Percentiles rank a stretch among this genome's conserved stretches.
phyloP scores from a whole-genome alignment of 345 rosid species.

The Populus ilicifolia region DNA sequence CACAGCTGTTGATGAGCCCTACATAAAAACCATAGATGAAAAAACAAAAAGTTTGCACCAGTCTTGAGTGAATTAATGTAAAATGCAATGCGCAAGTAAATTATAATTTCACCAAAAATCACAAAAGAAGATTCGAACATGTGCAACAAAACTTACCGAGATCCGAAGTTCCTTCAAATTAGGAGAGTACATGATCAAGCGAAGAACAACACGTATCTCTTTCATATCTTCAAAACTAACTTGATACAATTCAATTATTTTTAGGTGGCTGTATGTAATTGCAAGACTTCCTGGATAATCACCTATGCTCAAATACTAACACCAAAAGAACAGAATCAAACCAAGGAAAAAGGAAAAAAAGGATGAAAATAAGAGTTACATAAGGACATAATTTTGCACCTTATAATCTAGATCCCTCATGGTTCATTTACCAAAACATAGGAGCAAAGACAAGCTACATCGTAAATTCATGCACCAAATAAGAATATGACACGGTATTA shows the following conservation, averaged over 20 bases:
- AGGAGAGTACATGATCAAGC: conserved; percentile 76
- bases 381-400: neutral
- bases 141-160: conserved; percentile 50
- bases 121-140: conserved; percentile 6
- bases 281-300: conserved; percentile 56
- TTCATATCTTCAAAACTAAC: conserved; percentile 86
- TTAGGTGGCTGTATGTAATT: conserved; percentile 55
- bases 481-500: conserved; percentile 15
- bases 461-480: conserved; percentile 2
- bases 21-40: neutral
- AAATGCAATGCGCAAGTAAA: neutral
- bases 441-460: neutral
- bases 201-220: conserved; percentile 76
- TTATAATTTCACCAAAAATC: neutral
- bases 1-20: conserved; percentile 63
- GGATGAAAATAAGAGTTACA: neutral
- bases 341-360: neutral
- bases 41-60: neutral
- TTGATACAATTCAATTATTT: conserved; percentile 64
- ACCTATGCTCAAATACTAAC: conserved; percentile 87
- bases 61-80: neutral
- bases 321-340: neutral
- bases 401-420: neutral
- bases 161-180: conserved; percentile 67
- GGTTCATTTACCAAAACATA: neutral